Conservation (phyloP, 305 asterid species). For the Ilex paraguariensis region DNA sequence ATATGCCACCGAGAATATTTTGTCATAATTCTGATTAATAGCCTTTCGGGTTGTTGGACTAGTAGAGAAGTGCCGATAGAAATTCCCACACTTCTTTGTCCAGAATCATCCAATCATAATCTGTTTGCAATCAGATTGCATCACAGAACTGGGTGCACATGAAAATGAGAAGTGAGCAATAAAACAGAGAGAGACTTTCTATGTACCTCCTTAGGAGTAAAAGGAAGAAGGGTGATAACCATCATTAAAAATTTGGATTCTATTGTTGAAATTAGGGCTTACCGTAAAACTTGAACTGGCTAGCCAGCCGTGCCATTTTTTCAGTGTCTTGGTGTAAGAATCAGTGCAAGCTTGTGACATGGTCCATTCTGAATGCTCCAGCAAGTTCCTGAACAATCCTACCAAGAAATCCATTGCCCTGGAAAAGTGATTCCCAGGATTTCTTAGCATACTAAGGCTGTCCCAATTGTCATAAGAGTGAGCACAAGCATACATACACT, state of each 20-base stretch:
- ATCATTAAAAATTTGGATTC: not conserved
- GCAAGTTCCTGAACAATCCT: constrained; percentile 66
- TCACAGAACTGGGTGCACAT: too few species aligned
- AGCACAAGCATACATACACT: constrained; percentile 8
- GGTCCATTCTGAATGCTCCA: constrained; percentile 77
- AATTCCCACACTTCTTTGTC: too few species aligned
- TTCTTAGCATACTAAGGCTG: not conserved
- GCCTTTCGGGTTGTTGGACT: too few species aligned
- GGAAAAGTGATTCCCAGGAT: constrained; percentile 14
- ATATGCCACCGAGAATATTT: not conserved
- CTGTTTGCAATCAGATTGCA: too few species aligned
- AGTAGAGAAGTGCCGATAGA: not conserved
- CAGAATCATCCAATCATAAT: too few species aligned
- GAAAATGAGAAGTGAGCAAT: too few species aligned
- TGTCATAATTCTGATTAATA: too few species aligned
- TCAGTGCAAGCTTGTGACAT: constrained; percentile 91
- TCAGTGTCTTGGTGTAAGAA: constrained; percentile 79
- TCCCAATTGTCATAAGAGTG: constrained; percentile 12
- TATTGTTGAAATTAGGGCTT: not conserved
- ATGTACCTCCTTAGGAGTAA: too few species aligned
- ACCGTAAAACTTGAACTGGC: constrained; percentile 96
- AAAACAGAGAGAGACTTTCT: too few species aligned
- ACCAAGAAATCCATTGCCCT: constrained; percentile 99
- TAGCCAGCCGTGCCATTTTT: constrained; percentile 95
- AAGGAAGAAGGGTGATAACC: too few species aligned